Percentiles rank a stretch among this genome's conserved stretches.
Evolutionary conservation across 2,329 filamentous ascomycete genomes (phyloP).

Genomic region (Mariannaea elegans): DNA sequence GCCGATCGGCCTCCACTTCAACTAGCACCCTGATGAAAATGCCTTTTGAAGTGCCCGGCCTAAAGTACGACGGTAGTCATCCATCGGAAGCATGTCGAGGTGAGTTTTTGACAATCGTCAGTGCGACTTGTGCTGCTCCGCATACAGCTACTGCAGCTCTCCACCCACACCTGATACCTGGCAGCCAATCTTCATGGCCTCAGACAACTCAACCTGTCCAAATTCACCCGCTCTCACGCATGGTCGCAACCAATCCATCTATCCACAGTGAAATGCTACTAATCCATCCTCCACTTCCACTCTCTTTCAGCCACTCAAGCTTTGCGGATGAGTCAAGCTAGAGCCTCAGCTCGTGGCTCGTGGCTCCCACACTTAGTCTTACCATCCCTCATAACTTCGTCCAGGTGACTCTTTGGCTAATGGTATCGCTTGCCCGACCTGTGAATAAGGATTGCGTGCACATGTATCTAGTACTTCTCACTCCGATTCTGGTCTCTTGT

Average conservation of each 20-base stretch:
- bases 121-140: constrained; percentile 12
- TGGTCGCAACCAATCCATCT: constrained; percentile 6
- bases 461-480: no score
- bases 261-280: constrained; percentile 11
- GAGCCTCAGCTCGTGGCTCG: constrained; percentile 21
- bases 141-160: neutral
- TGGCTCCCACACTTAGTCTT: constrained; percentile 9
- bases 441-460: constrained; percentile 3
- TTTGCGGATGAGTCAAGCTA: constrained; percentile 1
- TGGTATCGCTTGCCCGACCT: neutral
- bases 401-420: constrained; percentile 18
- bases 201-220: neutral
- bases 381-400: neutral
- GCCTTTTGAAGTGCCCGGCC: neutral
- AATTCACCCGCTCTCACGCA: neutral
- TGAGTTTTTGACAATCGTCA: no score
- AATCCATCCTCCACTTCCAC: neutral
- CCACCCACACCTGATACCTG: constrained; percentile 16
- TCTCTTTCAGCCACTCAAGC: constrained; percentile 8
- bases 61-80: neutral
- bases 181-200: constrained; percentile 10
- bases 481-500: neutral
- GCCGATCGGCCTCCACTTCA: no score
- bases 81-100: neutral
- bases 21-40: no score